Conservation (phyloP, 306 rosid genomes). For the Morella rubra region DNA sequence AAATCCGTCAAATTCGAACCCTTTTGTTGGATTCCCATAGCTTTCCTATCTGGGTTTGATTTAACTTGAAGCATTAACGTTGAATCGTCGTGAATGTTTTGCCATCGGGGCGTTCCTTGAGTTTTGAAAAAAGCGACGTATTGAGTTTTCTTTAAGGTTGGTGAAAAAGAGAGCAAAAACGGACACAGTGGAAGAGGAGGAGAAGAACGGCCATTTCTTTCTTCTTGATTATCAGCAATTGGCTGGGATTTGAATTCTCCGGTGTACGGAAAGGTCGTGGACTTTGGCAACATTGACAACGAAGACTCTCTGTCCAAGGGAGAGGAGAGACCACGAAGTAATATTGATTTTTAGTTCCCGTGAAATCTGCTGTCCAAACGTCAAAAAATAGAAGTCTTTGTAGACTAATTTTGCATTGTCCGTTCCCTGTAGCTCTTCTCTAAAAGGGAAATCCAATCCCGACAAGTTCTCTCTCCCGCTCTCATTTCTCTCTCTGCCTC, state of each 20-base stretch:
- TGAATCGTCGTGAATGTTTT: conserved; percentile 27
- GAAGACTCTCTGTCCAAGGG: conserved; percentile 33
- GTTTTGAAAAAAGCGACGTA: conserved; percentile 29
- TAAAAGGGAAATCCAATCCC: conserved; percentile 42
- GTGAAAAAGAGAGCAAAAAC: conserved; percentile 25
- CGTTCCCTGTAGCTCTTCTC: conserved; percentile 27
- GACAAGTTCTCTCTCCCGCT: conserved; percentile 34
- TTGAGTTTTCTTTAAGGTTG: conserved; percentile 64
- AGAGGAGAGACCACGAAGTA: conserved; percentile 10
- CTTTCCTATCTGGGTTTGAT: conserved; percentile 32
- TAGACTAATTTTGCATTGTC: conserved; percentile 35
- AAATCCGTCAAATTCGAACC: conserved; percentile 7
- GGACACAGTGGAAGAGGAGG: background rate
- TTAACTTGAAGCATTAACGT: conserved; percentile 42
- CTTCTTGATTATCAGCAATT: conserved; percentile 8
- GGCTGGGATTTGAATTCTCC: conserved; percentile 21
- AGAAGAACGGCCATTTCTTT: background rate
- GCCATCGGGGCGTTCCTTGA: conserved; percentile 30
- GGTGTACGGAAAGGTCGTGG: conserved; percentile 24
- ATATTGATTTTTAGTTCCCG: conserved; percentile 39
- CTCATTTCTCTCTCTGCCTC: conserved; percentile 21
- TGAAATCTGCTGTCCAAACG: conserved; percentile 38
- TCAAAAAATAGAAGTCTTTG: conserved; percentile 43
- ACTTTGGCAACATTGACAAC: conserved; percentile 43
- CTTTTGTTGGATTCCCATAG: background rate